Evolutionary conservation across 2,329 filamentous ascomycete genomes (phyloP).

Genomic region (Fusarium acutatum): DNA sequence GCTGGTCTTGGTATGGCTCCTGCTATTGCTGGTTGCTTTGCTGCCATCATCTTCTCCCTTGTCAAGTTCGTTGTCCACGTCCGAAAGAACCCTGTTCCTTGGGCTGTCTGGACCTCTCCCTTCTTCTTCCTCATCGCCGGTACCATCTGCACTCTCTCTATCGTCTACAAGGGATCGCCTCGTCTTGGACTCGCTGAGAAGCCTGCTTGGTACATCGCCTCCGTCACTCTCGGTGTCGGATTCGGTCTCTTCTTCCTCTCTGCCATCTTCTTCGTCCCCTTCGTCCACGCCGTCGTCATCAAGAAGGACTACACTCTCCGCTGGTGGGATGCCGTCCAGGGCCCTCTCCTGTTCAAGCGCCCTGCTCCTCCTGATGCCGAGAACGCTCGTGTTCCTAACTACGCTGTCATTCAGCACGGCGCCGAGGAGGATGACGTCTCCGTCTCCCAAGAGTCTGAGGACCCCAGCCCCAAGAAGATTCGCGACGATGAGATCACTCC

Average conservation of each 20-base stretch:
- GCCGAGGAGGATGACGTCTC: constrained; percentile 53
- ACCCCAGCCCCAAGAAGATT: constrained; percentile 27
- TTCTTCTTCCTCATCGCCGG: constrained; percentile 81
- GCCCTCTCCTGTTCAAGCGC: constrained; percentile 72
- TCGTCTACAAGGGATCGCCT: constrained; percentile 84
- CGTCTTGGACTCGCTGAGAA: constrained; percentile 50
- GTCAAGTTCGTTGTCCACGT: constrained; percentile 73
- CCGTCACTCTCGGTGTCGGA: constrained; percentile 72
- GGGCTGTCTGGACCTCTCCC: constrained; percentile 77
- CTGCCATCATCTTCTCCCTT: constrained; percentile 72
- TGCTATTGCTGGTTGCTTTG: constrained; percentile 71
- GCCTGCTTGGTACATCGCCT: constrained; percentile 72
- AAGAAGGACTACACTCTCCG: constrained; percentile 72
- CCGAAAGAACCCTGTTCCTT: constrained; percentile 74
- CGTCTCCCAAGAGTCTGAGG: constrained; percentile 18
- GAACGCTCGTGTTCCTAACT: constrained; percentile 72
- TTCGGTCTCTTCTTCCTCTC: constrained; percentile 66
- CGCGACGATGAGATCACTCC: constrained; percentile 47
- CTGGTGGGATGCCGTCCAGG: constrained; percentile 69
- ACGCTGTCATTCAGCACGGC: constrained; percentile 77
- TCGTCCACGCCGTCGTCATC: constrained; percentile 71
- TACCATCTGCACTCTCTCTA: constrained; percentile 77
- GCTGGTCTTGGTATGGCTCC: constrained; percentile 77
- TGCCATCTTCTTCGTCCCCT: constrained; percentile 78
- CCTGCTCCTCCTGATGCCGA: constrained; percentile 62